Conservation (phyloP, 805 yeast species). For the Myxozyma melibiosi region DNA sequence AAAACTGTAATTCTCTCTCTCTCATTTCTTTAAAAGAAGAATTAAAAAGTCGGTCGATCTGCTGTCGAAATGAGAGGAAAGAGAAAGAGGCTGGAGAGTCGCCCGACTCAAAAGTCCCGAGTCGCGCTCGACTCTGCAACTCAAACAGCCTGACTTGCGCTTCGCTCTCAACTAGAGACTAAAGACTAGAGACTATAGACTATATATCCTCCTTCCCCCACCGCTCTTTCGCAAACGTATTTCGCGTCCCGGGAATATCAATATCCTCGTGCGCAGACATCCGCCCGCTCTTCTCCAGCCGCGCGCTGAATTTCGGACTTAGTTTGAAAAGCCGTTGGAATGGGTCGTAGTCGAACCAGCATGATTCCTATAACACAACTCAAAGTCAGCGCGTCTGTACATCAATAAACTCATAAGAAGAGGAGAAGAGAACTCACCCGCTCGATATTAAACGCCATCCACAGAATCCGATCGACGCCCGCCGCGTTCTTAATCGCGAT, state of each 20-base stretch:
- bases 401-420: not conserved
- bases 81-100: no score
- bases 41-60: no score
- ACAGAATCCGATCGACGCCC: conserved; percentile 25
- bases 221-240: no score
- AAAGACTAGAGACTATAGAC: no score
- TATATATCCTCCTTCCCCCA: no score
- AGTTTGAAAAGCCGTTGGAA: not conserved
- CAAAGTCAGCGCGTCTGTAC: not conserved
- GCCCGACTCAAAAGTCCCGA: no score
- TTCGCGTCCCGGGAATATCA: not conserved
- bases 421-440: conserved; percentile 3
- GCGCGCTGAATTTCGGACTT: not conserved
- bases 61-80: no score
- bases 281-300: not conserved
- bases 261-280: not conserved
- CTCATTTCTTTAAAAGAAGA: no score
- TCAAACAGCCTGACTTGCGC: no score
- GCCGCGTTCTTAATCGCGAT: not conserved
- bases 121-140: no score
- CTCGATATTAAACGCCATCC: conserved; percentile 25
- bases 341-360: conserved; percentile 1
- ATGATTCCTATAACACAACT: conserved; percentile 3
- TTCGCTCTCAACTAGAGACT: no score
- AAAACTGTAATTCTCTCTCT: no score